Percentiles rank a stretch among this genome's conserved stretches.
Evolutionary conservation across 805 yeast genomes (phyloP).

Genomic region (Monosporozyma solicola): DNA sequence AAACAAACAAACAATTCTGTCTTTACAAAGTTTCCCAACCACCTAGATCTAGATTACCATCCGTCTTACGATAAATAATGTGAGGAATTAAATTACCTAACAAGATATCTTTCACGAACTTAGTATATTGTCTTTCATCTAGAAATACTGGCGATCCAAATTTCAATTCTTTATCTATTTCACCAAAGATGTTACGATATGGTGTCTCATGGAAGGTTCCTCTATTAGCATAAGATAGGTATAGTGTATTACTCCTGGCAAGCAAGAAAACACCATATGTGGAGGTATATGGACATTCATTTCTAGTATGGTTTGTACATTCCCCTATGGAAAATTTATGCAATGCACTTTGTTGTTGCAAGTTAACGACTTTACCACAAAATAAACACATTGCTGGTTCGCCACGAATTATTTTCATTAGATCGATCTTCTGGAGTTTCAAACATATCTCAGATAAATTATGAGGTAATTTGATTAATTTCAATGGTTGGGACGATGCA

Average conservation of each 20-base stretch:
- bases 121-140: constrained; percentile 52
- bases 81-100: constrained; percentile 71
- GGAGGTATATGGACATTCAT: constrained; percentile 40
- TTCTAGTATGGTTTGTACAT: constrained; percentile 61
- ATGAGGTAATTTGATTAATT: constrained; percentile 8
- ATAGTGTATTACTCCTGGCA: constrained; percentile 23
- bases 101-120: constrained; percentile 62
- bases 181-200: constrained; percentile 80
- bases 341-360: constrained; percentile 46
- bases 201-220: constrained; percentile 86
- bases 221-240: constrained; percentile 50
- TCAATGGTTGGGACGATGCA: constrained; percentile 4
- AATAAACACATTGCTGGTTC: constrained; percentile 85
- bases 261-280: constrained; percentile 22
- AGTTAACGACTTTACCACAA: constrained; percentile 61
- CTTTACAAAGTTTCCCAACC: constrained; percentile 70
- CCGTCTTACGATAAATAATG: constrained; percentile 68
- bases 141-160: constrained; percentile 65
- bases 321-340: constrained; percentile 57
- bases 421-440: constrained; percentile 18
- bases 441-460: constrained; percentile 7
- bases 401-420: constrained; percentile 24
- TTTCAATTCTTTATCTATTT: constrained; percentile 62
- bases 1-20: background rate
- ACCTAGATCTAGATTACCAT: constrained; percentile 73